phyloP scores from a whole-genome alignment of 225 moss, liverwort and hornwort species.

The Climacium dendroides region DNA sequence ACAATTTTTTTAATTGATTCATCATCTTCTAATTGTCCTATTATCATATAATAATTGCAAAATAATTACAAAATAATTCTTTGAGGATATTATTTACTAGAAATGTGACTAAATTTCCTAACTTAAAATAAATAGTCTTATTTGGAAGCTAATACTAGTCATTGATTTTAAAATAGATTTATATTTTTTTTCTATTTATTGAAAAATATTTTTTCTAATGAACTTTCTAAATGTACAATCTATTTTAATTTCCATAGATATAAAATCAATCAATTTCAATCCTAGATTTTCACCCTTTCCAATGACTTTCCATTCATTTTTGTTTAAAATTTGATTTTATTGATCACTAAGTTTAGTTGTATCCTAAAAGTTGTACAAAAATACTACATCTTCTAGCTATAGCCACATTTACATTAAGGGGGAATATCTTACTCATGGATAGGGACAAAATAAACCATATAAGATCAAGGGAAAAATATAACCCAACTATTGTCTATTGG shows the following conservation, averaged over 20 bases:
- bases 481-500: background rate
- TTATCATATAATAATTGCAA: background rate
- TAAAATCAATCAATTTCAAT: background rate
- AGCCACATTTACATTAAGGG: background rate
- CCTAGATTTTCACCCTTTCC: too few relatives aligned
- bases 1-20: background rate
- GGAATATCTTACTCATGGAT: too few relatives aligned
- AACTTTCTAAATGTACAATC: background rate
- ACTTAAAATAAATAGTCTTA: background rate
- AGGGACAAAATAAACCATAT: too few relatives aligned
- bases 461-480: too few relatives aligned
- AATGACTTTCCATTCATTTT: background rate
- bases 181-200: background rate
- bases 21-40: background rate
- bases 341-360: background rate
- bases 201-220: too few relatives aligned
- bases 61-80: background rate
- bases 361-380: background rate
- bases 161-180: background rate
- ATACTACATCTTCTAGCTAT: too few relatives aligned
- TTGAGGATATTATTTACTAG: accelerated
- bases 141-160: background rate
- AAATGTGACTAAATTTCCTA: background rate
- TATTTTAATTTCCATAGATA: background rate
- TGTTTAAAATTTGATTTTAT: background rate